A percentile compares a stretch with the other conserved stretches of the same genome.
These are phyloP conservation scores for Penicillium macrosclerotiorum DNA, from an alignment of 495 filamentous ascomycete genomes.

Conservation along the genomic window DNA sequence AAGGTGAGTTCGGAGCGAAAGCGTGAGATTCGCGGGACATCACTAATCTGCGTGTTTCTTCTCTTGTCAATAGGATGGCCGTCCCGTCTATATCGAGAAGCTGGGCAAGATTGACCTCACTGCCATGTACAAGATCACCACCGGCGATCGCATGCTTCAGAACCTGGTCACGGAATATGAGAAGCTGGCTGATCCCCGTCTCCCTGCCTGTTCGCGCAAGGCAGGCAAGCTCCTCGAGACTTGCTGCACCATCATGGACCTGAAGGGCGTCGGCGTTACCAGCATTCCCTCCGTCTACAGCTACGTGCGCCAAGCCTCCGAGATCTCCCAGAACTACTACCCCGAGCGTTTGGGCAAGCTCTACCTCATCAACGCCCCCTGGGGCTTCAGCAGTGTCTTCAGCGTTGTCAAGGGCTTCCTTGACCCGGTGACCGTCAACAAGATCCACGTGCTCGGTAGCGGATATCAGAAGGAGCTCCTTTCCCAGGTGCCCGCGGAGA, in stretches of 20 bases:
- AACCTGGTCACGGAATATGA: constrained; percentile 98
- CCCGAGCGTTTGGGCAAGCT: constrained; percentile 86
- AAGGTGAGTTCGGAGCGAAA: constrained; percentile 78
- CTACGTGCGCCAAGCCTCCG: constrained; percentile 77
- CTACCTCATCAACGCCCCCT: constrained; percentile 96
- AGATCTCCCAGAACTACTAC: constrained; percentile 97
- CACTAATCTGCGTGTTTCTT: constrained; percentile 16
- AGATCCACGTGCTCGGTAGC: constrained; percentile 88
- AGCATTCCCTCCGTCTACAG: constrained; percentile 79
- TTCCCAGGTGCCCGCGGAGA: constrained; percentile 82
- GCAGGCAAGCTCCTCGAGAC: constrained; percentile 87
- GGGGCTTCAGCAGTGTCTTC: constrained; percentile 86
- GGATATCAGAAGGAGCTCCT: constrained; percentile 81
- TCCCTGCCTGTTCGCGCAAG: constrained; percentile 95
- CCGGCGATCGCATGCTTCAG: constrained; percentile 86
- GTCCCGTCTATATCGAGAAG: constrained; percentile 95
- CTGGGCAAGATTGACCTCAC: constrained; percentile 88
- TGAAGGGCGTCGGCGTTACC: constrained; percentile 85
- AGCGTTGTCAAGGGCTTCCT: constrained; percentile 84
- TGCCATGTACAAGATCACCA: constrained; percentile 91
- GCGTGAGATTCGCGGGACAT: too few relatives aligned
- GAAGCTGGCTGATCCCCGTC: constrained; percentile 85
- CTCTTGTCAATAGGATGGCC: constrained; percentile 67
- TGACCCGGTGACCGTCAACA: constrained; percentile 92
- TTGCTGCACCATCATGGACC: constrained; percentile 94